Conservation (phyloP, 208 protist species). For the Leishmania guyanensis region DNA sequence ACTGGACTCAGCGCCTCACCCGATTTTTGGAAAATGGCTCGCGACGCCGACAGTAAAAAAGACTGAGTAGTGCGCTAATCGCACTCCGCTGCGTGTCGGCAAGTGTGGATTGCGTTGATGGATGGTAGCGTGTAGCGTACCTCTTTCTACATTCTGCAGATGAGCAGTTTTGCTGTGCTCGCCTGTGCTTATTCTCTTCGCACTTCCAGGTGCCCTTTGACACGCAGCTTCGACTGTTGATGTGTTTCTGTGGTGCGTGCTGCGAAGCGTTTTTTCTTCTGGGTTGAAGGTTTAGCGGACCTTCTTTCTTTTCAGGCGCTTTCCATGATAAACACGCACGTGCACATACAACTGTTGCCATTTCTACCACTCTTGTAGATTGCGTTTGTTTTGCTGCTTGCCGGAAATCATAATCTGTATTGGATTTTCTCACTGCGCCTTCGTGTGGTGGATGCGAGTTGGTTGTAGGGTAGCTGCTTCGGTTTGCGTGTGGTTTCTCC, state of each 20-base stretch:
- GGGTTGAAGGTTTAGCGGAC: background rate
- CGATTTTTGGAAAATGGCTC: conserved; percentile 27
- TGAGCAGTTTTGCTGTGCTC: too few relatives aligned
- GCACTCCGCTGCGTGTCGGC: background rate
- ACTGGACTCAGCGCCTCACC: conserved; percentile 28
- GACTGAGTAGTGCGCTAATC: background rate
- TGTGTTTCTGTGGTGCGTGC: background rate
- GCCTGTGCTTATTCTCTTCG: background rate
- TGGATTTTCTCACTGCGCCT: background rate
- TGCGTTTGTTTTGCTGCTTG: background rate
- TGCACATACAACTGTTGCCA: background rate
- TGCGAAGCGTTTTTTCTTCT: background rate
- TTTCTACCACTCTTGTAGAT: background rate
- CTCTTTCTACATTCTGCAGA: background rate
- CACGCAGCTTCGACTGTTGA: background rate
- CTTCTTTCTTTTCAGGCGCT: background rate
- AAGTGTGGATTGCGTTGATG: background rate
- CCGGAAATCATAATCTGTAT: background rate
- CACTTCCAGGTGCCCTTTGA: background rate
- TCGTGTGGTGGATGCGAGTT: background rate
- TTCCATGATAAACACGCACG: background rate
- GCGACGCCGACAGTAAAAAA: conserved; percentile 2
- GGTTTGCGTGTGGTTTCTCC: background rate
- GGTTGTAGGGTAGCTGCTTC: background rate
- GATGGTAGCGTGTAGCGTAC: background rate